Conservation (phyloP, 768 basidiomycete genomes). For the Boletus rufocinnamomeus region DNA sequence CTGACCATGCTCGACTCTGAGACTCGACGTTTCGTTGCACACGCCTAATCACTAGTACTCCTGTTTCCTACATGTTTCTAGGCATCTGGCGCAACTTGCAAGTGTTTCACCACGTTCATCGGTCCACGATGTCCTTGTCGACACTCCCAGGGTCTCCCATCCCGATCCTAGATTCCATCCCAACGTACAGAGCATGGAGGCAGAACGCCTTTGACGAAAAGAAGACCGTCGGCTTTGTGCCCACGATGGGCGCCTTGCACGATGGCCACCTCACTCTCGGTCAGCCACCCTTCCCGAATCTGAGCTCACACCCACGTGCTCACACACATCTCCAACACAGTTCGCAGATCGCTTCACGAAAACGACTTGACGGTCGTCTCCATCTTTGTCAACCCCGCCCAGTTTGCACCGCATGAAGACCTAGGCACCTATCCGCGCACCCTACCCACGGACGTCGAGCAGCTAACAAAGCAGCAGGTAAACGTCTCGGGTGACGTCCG, state of each 20-base stretch:
- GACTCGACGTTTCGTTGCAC: not conserved
- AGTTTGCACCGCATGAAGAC: conserved; percentile 96
- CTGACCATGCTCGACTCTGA: not conserved
- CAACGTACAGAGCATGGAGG: conserved; percentile 74
- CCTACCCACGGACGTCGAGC: conserved; percentile 68
- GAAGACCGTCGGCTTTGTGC: conserved; percentile 87
- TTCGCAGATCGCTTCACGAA: conserved; percentile 68
- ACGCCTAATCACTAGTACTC: not conserved
- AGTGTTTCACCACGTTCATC: not conserved
- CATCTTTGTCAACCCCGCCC: conserved; percentile 97
- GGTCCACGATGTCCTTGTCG: conserved; percentile 21
- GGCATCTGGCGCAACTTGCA: conserved; percentile 4
- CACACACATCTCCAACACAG: conserved; percentile 41
- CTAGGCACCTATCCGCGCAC: conserved; percentile 90
- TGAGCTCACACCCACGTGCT: not conserved
- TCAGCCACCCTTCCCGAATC: conserved; percentile 43
- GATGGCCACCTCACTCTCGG: conserved; percentile 91
- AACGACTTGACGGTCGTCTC: conserved; percentile 91
- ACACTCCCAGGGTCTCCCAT: conserved; percentile 37
- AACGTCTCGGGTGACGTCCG: conserved; percentile 36
- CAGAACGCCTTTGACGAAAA: conserved; percentile 53
- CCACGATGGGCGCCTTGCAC: conserved; percentile 98
- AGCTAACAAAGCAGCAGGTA: conserved; percentile 47
- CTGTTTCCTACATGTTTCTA: conserved; percentile 12
- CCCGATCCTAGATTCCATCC: conserved; percentile 58